Evolutionary conservation across 345 rosid species (phyloP).

Genomic region (Eutrema yunnanense): DNA sequence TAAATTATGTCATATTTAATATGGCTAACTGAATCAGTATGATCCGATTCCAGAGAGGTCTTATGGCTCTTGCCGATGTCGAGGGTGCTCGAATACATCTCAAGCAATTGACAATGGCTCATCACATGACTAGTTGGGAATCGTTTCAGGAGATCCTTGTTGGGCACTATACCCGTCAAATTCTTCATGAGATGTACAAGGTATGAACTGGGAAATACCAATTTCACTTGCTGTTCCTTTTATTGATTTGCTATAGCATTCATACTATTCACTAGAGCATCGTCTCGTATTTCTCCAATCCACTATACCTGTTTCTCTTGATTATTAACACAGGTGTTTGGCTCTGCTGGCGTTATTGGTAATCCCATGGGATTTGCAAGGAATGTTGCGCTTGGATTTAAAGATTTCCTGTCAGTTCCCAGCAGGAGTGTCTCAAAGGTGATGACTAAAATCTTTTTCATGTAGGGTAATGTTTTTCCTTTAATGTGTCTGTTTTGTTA

Average conservation of each 20-base stretch:
- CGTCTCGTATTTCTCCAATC: neutral
- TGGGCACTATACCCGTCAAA: slow-evolving; percentile 78
- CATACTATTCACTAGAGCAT: neutral
- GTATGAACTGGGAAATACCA: slow-evolving; percentile 29
- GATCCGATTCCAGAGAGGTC: slow-evolving; percentile 61
- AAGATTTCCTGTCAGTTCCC: slow-evolving; percentile 89
- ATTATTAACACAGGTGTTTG: slow-evolving; percentile 60
- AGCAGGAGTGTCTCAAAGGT: slow-evolving; percentile 74
- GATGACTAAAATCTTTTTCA: neutral
- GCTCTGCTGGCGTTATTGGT: slow-evolving; percentile 97
- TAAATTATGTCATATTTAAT: neutral
- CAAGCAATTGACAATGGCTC: slow-evolving; percentile 64
- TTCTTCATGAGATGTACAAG: slow-evolving; percentile 97
- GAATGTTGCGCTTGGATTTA: slow-evolving; percentile 80
- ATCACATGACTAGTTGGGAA: slow-evolving; percentile 93
- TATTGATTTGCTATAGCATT: neutral
- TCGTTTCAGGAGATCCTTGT: slow-evolving; percentile 83
- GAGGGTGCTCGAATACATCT: slow-evolving; percentile 92
- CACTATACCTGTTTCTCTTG: slow-evolving; percentile 4
- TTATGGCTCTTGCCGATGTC: slow-evolving; percentile 94
- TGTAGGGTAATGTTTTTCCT: neutral
- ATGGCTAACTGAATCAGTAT: neutral
- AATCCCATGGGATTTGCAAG: slow-evolving; percentile 97
- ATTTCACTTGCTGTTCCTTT: neutral
- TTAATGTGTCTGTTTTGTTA: neutral